These are phyloP conservation scores for Andrographis paniculata DNA, from an alignment of 305 asterid genomes.

Conservation along the genomic window DNA sequence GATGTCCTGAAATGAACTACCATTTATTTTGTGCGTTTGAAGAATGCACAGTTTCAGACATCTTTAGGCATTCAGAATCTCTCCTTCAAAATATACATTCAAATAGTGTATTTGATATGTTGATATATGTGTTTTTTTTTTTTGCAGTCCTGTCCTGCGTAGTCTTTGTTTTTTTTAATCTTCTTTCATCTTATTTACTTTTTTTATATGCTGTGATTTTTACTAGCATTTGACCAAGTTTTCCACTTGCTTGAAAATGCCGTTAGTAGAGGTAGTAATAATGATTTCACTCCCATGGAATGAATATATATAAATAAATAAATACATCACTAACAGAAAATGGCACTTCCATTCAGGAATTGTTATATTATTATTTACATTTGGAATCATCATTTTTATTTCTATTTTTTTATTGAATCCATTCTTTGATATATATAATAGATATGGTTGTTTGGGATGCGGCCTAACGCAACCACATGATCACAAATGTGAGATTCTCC, in stretches of 20 bases:
- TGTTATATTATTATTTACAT: neutral
- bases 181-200: too few relatives aligned
- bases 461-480: conserved; percentile 24
- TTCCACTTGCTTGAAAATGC: conserved; percentile 11
- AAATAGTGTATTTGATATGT: too few relatives aligned
- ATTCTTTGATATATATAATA: neutral
- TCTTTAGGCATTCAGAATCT: too few relatives aligned
- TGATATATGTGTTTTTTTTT: too few relatives aligned
- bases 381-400: conserved; percentile 19
- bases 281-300: conserved; percentile 19
- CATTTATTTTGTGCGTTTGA: neutral
- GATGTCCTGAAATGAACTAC: neutral
- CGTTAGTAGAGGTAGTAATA: conserved; percentile 19
- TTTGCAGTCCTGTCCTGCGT: too few relatives aligned
- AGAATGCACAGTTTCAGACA: neutral
- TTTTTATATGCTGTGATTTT: neutral
- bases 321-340: conserved; percentile 14
- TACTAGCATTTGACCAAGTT: neutral
- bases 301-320: conserved; percentile 1
- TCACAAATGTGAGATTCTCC: conserved; percentile 3
- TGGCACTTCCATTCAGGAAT: conserved; percentile 22
- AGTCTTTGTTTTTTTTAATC: too few relatives aligned
- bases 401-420: neutral
- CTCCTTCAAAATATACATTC: too few relatives aligned
- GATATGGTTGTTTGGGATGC: conserved; percentile 17